These are phyloP conservation scores for Debaryomyces nepalensis DNA, from an alignment of 1,139 yeast species.

Conservation along the genomic window DNA sequence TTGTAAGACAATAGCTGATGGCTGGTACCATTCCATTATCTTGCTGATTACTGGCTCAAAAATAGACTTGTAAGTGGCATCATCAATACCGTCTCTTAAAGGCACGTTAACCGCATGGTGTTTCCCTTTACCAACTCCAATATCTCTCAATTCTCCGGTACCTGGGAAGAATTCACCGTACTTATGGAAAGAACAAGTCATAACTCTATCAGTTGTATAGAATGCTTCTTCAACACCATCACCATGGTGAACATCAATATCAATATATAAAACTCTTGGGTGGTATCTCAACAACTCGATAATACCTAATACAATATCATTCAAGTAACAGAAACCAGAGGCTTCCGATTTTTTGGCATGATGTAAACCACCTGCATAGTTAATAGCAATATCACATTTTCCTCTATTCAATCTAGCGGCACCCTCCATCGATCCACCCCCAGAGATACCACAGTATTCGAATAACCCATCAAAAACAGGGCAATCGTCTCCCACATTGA, in stretches of 20 bases:
- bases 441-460: conserved; percentile 91
- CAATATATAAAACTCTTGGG: conserved; percentile 93
- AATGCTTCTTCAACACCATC: conserved; percentile 99
- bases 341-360: conserved; percentile 97
- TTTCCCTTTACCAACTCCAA: conserved; percentile 89
- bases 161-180: conserved; percentile 98
- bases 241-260: conserved; percentile 96
- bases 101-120: conserved; percentile 89
- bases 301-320: conserved; percentile 75
- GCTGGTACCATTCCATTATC: conserved; percentile 92
- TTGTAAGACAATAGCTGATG: conserved; percentile 88
- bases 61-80: conserved; percentile 79
- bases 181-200: conserved; percentile 97
- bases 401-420: conserved; percentile 92
- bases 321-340: conserved; percentile 90
- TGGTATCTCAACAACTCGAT: conserved; percentile 88
- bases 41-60: conserved; percentile 85
- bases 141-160: conserved; percentile 88
- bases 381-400: conserved; percentile 93
- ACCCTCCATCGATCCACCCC: conserved; percentile 98
- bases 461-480: conserved; percentile 96
- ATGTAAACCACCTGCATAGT: conserved; percentile 97
- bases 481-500: conserved; percentile 97
- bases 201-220: conserved; percentile 93
- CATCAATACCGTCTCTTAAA: conserved; percentile 90